phyloP scores from a whole-genome alignment of 179 eudicot species.

The Nepenthes alata region DNA sequence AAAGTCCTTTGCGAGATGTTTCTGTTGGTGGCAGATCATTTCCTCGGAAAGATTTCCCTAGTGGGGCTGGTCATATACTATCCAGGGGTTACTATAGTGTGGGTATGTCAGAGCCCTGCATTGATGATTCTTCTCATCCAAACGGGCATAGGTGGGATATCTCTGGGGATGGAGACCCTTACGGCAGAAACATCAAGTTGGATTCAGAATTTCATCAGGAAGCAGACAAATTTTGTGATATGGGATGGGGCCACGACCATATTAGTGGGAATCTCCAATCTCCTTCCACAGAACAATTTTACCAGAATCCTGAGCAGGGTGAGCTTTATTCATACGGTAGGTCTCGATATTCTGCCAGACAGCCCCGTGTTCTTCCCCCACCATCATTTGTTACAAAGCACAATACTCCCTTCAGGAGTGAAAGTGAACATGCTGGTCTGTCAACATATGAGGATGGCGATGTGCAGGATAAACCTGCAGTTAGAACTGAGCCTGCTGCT shows the following conservation, averaged over 20 bases:
- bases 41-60: slow-evolving; percentile 50
- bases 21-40: slow-evolving; percentile 46
- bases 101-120: slow-evolving; percentile 39
- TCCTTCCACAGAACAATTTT: slow-evolving; percentile 44
- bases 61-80: slow-evolving; percentile 45
- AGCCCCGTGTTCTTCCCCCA: slow-evolving; percentile 95
- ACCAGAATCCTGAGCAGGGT: slow-evolving; percentile 54
- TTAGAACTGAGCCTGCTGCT: slow-evolving; percentile 29
- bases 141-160: slow-evolving; percentile 54
- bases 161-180: slow-evolving; percentile 43
- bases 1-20: slow-evolving; percentile 46
- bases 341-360: slow-evolving; percentile 67
- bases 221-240: slow-evolving; percentile 47
- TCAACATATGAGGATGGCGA: slow-evolving; percentile 30
- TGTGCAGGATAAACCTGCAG: slow-evolving; percentile 22
- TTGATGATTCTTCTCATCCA: slow-evolving; percentile 44
- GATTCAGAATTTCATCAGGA: slow-evolving; percentile 54
- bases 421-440: slow-evolving; percentile 37
- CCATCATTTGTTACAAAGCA: slow-evolving; percentile 49
- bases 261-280: slow-evolving; percentile 30
- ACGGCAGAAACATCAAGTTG: slow-evolving; percentile 32
- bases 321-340: slow-evolving; percentile 63
- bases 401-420: slow-evolving; percentile 37
- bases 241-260: slow-evolving; percentile 53
- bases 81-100: slow-evolving; percentile 37